These are phyloP conservation scores for Aspergillus neoniger DNA, from an alignment of 2,329 filamentous ascomycete genomes.

Conservation along the genomic window DNA sequence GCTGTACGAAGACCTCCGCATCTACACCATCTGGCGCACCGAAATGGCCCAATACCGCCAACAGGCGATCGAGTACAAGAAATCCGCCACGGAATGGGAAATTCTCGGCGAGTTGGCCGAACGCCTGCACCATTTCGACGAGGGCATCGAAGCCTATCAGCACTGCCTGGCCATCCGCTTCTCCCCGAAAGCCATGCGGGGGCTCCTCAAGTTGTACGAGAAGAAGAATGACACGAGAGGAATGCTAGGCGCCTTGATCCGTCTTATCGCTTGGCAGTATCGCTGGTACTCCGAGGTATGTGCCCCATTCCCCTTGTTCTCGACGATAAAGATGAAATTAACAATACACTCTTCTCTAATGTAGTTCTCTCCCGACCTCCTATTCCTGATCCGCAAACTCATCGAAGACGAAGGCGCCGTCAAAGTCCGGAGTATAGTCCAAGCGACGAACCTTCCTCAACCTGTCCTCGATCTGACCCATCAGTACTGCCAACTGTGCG, in stretches of 20 bases:
- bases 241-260: conserved; percentile 80
- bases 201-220: conserved; percentile 79
- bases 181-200: conserved; percentile 86
- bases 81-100: conserved; percentile 96
- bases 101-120: conserved; percentile 92
- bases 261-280: conserved; percentile 96
- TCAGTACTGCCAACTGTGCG: conserved; percentile 91
- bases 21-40: conserved; percentile 99
- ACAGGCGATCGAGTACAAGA: conserved; percentile 93
- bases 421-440: conserved; percentile 95
- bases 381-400: conserved; percentile 83
- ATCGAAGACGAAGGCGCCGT: conserved; percentile 98
- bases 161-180: conserved; percentile 85
- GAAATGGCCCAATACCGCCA: conserved; percentile 95
- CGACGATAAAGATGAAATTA: conserved; percentile 1
- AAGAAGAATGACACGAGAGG: conserved; percentile 76
- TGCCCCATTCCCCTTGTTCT: background rate
- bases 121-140: conserved; percentile 85
- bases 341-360: conserved; percentile 18
- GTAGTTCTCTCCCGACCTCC: conserved; percentile 84
- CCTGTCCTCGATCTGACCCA: conserved; percentile 92
- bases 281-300: conserved; percentile 93
- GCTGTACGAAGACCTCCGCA: conserved; percentile 92
- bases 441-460: conserved; percentile 91
- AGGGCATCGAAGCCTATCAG: conserved; percentile 90